Base-by-base conservation (phyloP, 1,284 basidiomycete species). In the Wallemia hederae region DNA sequence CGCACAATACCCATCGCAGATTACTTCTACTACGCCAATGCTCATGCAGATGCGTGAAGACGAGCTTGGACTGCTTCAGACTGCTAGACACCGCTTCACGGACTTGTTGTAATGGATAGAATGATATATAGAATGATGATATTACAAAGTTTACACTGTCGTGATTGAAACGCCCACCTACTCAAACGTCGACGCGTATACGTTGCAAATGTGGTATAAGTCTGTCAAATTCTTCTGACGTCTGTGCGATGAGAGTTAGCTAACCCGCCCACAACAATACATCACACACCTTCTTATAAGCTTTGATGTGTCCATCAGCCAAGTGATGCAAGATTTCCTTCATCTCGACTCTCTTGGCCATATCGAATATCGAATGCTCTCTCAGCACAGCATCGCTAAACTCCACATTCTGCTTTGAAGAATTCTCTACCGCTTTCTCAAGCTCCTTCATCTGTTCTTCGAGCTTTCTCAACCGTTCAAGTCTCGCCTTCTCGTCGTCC, bases 371-470 rank as follows among this genome's bases (percentile, higher is more conserved):
- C 22, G 77, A 73, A 71, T 96, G 88, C 71, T 99, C 92, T 60
- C 82, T 77, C 28, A 94, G 73, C 14, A 91, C 91, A 71, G 94
- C 87, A 62, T 90, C 83, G 64, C 86, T 92, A 72, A 99, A 97
- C 1, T 87, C 87, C 65, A 88, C 87, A 0, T 85, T 89, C 0
- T 91, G 94, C 69, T 96, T 90, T 67, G 96, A 89, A 0, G 92
- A 87, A 1, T 82, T 83, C 0, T 85, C 85, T 5, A 98, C 92
- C 7, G 91, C 94, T 57, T 96, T 91, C 79, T 96, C 83, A 1
- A 98, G 77, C 87, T 91, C 92, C 69, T 86, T 90, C 66, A 98
- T 98, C 74, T 86, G 90, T 24, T 76, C 71, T 69, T 98, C 92
- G 60, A 98, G 71, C 71, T 92, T 87, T 64, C 81, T 78, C 83